Percentiles rank a stretch among this genome's conserved stretches.
phyloP scores from a whole-genome alignment of 768 basidiomycete genomes.

The Lactarius akahatsu region DNA sequence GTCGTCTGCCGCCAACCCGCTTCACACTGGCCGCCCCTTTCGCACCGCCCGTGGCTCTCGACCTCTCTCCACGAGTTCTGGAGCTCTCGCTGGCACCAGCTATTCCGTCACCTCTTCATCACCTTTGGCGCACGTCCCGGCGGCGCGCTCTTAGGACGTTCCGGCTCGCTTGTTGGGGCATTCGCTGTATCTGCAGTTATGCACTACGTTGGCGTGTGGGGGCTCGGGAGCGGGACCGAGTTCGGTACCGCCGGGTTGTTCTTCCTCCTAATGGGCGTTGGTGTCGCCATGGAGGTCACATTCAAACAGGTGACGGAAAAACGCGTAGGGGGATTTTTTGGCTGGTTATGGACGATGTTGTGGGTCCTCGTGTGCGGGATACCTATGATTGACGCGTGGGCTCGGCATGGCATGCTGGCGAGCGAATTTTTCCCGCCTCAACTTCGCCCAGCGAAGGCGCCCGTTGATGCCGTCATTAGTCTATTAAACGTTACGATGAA shows the following conservation, averaged over 20 bases:
- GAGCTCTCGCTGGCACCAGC: conserved; percentile 26
- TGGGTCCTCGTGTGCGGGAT: conserved; percentile 26
- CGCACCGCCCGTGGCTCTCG: conserved; percentile 17
- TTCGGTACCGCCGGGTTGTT: conserved; percentile 46
- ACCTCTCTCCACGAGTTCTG: conserved; percentile 42
- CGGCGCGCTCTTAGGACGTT: conserved; percentile 30
- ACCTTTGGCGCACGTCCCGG: conserved; percentile 37
- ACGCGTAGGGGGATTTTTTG: conserved; percentile 48
- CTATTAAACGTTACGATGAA: background rate
- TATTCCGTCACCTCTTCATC: conserved; percentile 37
- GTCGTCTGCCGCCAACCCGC: no score
- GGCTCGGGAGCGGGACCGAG: conserved; percentile 55
- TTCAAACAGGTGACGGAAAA: conserved; percentile 47
- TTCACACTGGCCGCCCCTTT: no score
- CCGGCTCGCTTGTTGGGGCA: conserved; percentile 46
- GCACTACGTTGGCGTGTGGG: conserved; percentile 59
- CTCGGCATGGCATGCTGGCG: conserved; percentile 14
- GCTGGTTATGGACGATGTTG: conserved; percentile 51
- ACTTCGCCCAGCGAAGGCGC: conserved; percentile 5
- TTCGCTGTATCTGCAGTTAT: conserved; percentile 59
- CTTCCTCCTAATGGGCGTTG: conserved; percentile 33
- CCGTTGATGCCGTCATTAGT: background rate
- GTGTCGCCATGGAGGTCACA: conserved; percentile 47
- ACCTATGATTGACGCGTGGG: conserved; percentile 18
- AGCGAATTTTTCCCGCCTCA: conserved; percentile 8